These are phyloP conservation scores for Solanum lycopersicoides DNA, from an alignment of 257 asterid genomes.

Conservation along the genomic window DNA sequence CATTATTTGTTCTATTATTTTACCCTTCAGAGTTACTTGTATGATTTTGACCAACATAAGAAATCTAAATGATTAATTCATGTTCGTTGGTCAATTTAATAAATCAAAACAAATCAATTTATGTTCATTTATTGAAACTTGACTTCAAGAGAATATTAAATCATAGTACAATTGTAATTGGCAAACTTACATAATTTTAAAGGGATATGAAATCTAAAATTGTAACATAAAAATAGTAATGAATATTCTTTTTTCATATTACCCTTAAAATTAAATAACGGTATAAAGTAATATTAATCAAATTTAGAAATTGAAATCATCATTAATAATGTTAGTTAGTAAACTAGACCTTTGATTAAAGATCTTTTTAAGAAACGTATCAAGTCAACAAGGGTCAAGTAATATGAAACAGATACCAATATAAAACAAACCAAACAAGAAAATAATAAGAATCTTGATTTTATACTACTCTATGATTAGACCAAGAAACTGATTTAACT, in stretches of 20 bases:
- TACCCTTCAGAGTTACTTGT: not conserved
- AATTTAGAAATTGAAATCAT: not conserved
- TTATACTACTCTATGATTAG: not conserved
- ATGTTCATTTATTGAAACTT: not conserved
- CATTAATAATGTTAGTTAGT: not conserved
- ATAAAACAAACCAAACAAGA: not conserved
- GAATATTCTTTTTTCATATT: not conserved
- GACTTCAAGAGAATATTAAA: not conserved
- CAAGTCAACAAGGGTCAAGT: not conserved
- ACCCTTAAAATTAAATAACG: not conserved
- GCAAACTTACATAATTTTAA: not conserved
- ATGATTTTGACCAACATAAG: not conserved
- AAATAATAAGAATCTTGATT: not conserved
- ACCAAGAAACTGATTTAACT: not conserved
- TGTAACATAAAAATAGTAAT: too few species aligned
- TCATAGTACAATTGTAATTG: not conserved
- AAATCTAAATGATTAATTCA: too few species aligned
- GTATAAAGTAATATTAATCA: not conserved
- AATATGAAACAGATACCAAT: not conserved
- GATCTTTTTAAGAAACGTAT: not conserved
- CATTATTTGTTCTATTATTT: too few species aligned
- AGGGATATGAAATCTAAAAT: too few species aligned
- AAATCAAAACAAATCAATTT: too few species aligned
- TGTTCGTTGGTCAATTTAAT: not conserved
- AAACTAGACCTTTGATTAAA: not conserved